Evolutionary conservation across 305 asterid species (phyloP).

Genomic region (Nicotiana rustica): DNA sequence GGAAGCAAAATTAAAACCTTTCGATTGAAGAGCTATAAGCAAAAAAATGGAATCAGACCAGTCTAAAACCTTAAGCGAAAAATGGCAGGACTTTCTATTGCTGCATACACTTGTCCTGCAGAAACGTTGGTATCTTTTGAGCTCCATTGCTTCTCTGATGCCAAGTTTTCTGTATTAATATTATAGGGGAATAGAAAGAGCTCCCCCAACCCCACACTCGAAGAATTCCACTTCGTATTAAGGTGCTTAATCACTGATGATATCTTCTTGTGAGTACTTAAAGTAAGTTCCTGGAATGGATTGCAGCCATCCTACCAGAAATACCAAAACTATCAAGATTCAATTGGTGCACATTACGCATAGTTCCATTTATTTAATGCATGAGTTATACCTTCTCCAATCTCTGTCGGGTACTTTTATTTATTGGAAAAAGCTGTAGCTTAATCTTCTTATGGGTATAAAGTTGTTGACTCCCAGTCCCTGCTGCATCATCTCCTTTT

Average conservation of each 20-base stretch:
- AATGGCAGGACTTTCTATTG: conserved; percentile 64
- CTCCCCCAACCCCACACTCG: conserved; percentile 55
- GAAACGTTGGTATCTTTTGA: conserved; percentile 57
- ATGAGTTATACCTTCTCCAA: conserved; percentile 70
- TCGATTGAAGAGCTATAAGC: conserved; percentile 15
- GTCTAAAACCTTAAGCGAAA: conserved; percentile 80
- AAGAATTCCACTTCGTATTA: conserved; percentile 74
- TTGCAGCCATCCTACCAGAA: conserved; percentile 74
- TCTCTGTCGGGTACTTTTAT: conserved; percentile 57
- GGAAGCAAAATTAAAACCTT: not conserved
- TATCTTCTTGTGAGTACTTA: conserved; percentile 76
- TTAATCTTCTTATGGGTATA: conserved; percentile 64
- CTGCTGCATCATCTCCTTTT: conserved; percentile 40
- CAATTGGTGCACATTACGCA: conserved; percentile 20
- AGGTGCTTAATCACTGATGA: conserved; percentile 86
- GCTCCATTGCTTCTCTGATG: conserved; percentile 73
- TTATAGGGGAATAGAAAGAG: conserved; percentile 75
- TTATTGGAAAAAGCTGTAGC: conserved; percentile 86
- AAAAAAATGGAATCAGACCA: conserved; percentile 31
- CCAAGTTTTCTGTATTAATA: conserved; percentile 53
- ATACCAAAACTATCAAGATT: conserved; percentile 33
- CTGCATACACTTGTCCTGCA: conserved; percentile 70
- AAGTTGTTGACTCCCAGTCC: conserved; percentile 49
- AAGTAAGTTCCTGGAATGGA: conserved; percentile 84
- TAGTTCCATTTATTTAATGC: conserved; percentile 18